Percentiles rank a stretch among this genome's conserved stretches.
phyloP scores from a whole-genome alignment of 495 filamentous ascomycete genomes.

The Penicillium fimorum region DNA sequence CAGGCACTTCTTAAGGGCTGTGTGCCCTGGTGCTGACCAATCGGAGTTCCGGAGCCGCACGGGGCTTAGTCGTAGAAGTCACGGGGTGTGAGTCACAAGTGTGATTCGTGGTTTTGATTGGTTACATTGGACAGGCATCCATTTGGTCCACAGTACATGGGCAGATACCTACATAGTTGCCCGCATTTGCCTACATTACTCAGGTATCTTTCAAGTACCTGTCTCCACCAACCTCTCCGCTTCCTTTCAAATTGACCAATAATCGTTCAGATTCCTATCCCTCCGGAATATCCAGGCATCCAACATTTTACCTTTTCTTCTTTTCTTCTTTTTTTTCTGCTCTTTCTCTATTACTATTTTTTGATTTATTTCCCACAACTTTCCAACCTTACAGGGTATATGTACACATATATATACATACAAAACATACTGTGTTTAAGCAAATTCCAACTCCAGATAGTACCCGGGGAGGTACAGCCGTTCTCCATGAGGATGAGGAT shows the following conservation, averaged over 20 bases:
- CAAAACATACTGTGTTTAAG: neutral
- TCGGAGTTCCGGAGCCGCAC: slow-evolving; percentile 17
- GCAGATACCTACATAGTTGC: neutral
- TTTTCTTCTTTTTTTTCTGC: neutral
- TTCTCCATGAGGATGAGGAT: slow-evolving; percentile 3
- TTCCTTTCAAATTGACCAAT: slow-evolving; percentile 22
- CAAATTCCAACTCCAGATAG: neutral
- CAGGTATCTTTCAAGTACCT: slow-evolving; percentile 13
- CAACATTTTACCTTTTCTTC: neutral
- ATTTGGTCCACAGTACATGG: slow-evolving; percentile 1
- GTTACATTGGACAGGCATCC: slow-evolving; percentile 8
- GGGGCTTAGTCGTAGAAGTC: slow-evolving; percentile 25
- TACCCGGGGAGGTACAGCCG: neutral
- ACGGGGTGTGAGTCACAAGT: slow-evolving; percentile 48
- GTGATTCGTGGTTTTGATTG: slow-evolving; percentile 21
- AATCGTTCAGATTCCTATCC: neutral
- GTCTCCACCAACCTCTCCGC: neutral
- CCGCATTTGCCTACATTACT: neutral
- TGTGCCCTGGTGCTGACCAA: slow-evolving; percentile 31
- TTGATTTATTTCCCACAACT: neutral
- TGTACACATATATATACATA: neutral
- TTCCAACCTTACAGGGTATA: neutral
- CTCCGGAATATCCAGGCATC: slow-evolving; percentile 13
- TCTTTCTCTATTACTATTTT: neutral
- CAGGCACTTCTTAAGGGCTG: slow-evolving; percentile 45